These are phyloP conservation scores for Lachancea thermotolerans DNA, from an alignment of 805 yeast genomes.

Conservation along the genomic window DNA sequence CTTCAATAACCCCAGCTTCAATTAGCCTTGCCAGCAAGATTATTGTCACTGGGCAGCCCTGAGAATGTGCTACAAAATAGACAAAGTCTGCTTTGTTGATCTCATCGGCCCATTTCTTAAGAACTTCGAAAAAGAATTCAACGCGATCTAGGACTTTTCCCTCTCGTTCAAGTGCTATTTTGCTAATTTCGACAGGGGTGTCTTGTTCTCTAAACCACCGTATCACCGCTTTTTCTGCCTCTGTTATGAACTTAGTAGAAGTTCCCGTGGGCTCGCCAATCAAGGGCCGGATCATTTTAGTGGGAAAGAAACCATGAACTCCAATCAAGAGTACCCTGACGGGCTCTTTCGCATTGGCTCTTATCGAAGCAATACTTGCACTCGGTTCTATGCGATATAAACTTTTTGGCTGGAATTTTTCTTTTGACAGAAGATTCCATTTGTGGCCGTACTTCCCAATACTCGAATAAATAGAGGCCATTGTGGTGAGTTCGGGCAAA, in stretches of 20 bases:
- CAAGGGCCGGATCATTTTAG: constrained; percentile 71
- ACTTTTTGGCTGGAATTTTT: constrained; percentile 7
- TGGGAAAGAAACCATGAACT: constrained; percentile 95
- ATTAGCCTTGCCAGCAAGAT: constrained; percentile 69
- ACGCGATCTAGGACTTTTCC: constrained; percentile 87
- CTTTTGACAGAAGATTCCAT: constrained; percentile 6
- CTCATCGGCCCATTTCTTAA: constrained; percentile 55
- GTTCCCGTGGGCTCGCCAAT: constrained; percentile 98
- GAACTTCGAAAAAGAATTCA: constrained; percentile 64
- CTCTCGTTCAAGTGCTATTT: constrained; percentile 89
- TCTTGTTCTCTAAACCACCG: constrained; percentile 51
- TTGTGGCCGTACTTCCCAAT: constrained; percentile 8
- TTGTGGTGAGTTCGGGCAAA: constrained; percentile 21
- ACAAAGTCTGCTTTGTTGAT: constrained; percentile 68
- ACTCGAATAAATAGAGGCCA: constrained; percentile 20
- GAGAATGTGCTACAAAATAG: constrained; percentile 92
- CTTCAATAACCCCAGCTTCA: constrained; percentile 44
- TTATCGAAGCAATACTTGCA: constrained; percentile 14
- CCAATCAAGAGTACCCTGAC: constrained; percentile 77
- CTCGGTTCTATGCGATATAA: constrained; percentile 15
- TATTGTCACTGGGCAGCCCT: constrained; percentile 89
- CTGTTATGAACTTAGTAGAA: constrained; percentile 80
- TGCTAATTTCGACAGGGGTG: constrained; percentile 55
- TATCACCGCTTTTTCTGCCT: constrained; percentile 73
- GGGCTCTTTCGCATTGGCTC: constrained; percentile 25